A percentile compares a stretch with the other conserved stretches of the same genome.
These are phyloP conservation scores for Elsinoe perseae DNA, from an alignment of 2,329 filamentous ascomycete species.

Conservation along the genomic window DNA sequence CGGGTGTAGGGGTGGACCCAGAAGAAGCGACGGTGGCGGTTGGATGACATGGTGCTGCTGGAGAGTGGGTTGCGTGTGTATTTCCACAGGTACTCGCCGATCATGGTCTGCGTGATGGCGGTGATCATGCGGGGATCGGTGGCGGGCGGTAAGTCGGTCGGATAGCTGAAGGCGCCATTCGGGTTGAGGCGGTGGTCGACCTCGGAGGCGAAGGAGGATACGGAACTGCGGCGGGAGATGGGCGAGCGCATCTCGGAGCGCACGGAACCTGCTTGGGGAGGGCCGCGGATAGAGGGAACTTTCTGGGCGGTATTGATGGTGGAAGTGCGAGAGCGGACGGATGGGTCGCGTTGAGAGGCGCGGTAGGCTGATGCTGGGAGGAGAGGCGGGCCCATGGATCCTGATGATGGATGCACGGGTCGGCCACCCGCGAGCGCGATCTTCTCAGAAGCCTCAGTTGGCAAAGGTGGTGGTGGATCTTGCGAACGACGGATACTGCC, in stretches of 20 bases:
- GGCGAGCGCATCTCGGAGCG: conserved; percentile 43
- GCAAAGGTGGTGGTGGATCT: conserved; percentile 60
- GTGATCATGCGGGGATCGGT: conserved; percentile 98
- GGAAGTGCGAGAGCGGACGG: conserved; percentile 30
- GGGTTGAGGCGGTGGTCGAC: conserved; percentile 80
- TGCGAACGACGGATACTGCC: conserved; percentile 54
- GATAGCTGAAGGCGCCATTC: conserved; percentile 45
- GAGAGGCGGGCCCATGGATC: conserved; percentile 73
- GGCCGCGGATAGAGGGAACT: conserved; percentile 51
- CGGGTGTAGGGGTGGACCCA: conserved; percentile 98
- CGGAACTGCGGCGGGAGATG: conserved; percentile 62
- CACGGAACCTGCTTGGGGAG: conserved; percentile 36
- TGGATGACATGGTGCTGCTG: conserved; percentile 69
- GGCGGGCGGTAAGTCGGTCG: conserved; percentile 53
- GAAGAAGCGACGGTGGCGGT: conserved; percentile 90
- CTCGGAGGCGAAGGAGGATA: conserved; percentile 93
- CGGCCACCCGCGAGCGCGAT: conserved; percentile 68
- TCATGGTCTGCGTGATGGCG: conserved; percentile 99
- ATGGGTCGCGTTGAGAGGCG: conserved; percentile 25
- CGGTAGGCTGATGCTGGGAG: conserved; percentile 70
- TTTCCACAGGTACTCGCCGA: conserved; percentile 97
- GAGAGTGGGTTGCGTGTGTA: conserved; percentile 94
- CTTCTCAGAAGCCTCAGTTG: conserved; percentile 70
- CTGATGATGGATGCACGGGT: conserved; percentile 29
- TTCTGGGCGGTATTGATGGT: conserved; percentile 26